These are phyloP conservation scores for Colletotrichum cereale DNA, from an alignment of 2,329 filamentous ascomycete genomes.

Conservation along the genomic window DNA sequence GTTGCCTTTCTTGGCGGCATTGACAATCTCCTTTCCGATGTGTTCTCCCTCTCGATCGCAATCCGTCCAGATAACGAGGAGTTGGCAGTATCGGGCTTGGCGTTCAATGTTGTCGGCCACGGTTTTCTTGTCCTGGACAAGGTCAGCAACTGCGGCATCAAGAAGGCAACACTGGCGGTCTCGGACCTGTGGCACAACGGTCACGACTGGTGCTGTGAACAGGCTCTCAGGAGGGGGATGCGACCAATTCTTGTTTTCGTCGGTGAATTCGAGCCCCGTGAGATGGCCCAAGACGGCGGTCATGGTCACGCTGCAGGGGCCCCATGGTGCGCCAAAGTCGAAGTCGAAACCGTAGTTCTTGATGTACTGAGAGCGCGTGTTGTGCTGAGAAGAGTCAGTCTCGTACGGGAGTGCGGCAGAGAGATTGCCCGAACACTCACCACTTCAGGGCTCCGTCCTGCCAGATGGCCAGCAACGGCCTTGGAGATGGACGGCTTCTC, in stretches of 20 bases:
- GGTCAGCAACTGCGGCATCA: slow-evolving; percentile 19
- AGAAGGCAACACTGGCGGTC: not conserved
- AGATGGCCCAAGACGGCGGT: slow-evolving; percentile 93
- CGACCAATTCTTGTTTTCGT: slow-evolving; percentile 82
- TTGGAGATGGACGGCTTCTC: slow-evolving; percentile 93
- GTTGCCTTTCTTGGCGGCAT: slow-evolving; percentile 83
- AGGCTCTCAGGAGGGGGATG: slow-evolving; percentile 82
- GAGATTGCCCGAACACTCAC: slow-evolving; percentile 62
- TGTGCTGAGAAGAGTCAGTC: slow-evolving; percentile 63
- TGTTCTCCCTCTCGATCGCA: slow-evolving; percentile 98
- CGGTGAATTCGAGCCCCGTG: slow-evolving; percentile 81
- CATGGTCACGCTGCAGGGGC: slow-evolving; percentile 88
- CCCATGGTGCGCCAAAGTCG: slow-evolving; percentile 85
- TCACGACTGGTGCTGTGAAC: slow-evolving; percentile 84
- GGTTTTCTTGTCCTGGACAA: slow-evolving; percentile 76
- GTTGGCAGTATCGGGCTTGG: slow-evolving; percentile 78
- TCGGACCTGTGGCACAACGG: slow-evolving; percentile 74
- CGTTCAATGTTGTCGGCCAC: slow-evolving; percentile 88
- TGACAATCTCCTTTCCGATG: slow-evolving; percentile 91
- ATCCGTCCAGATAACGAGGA: slow-evolving; percentile 97
- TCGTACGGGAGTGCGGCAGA: slow-evolving; percentile 7
- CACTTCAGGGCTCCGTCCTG: slow-evolving; percentile 78
- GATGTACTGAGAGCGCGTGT: slow-evolving; percentile 80
- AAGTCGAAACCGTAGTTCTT: slow-evolving; percentile 97
- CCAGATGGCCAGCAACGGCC: slow-evolving; percentile 90